Base-by-base conservation (phyloP, 2,329 filamentous ascomycete genomes). In the Aspergillus costaricaensis region DNA sequence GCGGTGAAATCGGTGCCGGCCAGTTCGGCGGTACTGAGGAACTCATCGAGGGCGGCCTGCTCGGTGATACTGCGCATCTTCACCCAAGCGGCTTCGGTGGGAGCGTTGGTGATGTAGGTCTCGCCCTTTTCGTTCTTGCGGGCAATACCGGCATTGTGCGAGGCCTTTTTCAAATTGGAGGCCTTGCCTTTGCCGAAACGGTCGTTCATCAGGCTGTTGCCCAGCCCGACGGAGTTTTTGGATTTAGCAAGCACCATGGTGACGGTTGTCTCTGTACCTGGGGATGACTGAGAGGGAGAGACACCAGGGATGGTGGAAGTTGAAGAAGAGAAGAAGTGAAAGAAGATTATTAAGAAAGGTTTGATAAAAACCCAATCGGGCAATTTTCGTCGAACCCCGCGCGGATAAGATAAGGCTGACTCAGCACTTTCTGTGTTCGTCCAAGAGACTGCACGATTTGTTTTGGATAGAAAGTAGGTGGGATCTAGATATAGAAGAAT, bases 31-130 rank as follows among this genome's bases (percentile, higher is more conserved):
- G 95, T 99, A 59, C 90, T 91, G 65, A 99, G 82, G 77, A 99
- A 99, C 77, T 99, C 95, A 77, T 99, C 95, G 63, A 99, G 87
- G 48, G 93, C 93, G 68, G 90, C 93, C 79, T 99, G 95, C 82
- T 99, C 92, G 5, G 95, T 99, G 68, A 99, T 91, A 76, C 92
- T 96, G 81, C 94, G 92, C 95, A 99, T 98, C 83, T 98, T 99
- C 74, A 98, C 92, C 92, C 93, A 99, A 68, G 91, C 85, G 38
- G 94, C 95, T 80, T 98, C 93, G 75, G 96, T 88, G 69, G 88
- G 88, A 66, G 91, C 89, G 75, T 96, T 97, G 52, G 92, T 95
- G 70, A 98, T 88, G 76, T 99, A 99, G 68, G 88, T 88, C 75
- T 96, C 91, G 73, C 92, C 92, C 21, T 91, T 92, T 25, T 86